Evolutionary conservation across 106 monocot species (phyloP).

Genomic region (Dioscorea dumetorum): DNA sequence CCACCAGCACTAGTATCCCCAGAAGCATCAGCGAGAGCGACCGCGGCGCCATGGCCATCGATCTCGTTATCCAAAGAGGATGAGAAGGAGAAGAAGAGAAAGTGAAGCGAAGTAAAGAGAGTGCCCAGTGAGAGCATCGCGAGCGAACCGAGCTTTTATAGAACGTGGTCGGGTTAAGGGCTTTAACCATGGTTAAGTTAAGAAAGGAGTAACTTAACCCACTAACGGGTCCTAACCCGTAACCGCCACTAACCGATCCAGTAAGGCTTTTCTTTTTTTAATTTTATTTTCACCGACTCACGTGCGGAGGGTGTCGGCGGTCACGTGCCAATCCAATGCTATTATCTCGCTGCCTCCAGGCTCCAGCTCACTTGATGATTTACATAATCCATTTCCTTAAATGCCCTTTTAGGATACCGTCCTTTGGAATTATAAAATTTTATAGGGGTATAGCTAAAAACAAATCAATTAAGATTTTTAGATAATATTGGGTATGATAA

Average conservation of each 20-base stretch:
- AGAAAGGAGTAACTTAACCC: background rate
- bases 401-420: background rate
- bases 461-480: no score
- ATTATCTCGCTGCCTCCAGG: background rate
- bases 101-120: background rate
- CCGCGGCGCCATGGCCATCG: background rate
- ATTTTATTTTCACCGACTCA: background rate
- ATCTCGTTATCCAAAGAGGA: background rate
- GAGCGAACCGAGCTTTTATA: background rate
- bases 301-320: background rate
- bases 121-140: background rate
- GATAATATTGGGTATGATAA: no score
- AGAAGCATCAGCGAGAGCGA: background rate
- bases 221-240: background rate
- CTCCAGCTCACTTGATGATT: background rate
- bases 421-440: background rate
- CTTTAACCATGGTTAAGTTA: conserved; percentile 1
- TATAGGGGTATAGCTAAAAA: no score
- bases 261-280: background rate
- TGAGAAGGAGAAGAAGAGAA: background rate
- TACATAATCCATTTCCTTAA: background rate
- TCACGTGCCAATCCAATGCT: background rate
- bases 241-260: background rate
- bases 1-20: conserved; percentile 1
- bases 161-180: background rate